These are phyloP conservation scores for Calonectria hongkongensis DNA, from an alignment of 2,329 filamentous ascomycete genomes.

Conservation along the genomic window DNA sequence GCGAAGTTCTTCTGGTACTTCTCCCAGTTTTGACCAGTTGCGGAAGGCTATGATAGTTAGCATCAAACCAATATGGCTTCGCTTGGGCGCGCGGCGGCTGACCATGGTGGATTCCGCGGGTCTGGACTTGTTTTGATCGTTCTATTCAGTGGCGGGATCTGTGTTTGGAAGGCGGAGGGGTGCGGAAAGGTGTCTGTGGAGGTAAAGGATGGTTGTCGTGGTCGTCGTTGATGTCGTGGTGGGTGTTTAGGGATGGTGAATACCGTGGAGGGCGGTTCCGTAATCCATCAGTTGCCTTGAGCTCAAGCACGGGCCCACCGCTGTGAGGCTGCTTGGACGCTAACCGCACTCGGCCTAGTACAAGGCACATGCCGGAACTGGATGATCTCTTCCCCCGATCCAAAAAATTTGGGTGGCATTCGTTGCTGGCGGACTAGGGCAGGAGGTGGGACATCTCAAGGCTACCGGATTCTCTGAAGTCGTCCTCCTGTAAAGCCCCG, in stretches of 20 bases:
- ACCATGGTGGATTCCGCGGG: conserved; percentile 65
- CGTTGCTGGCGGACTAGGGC: conserved; percentile 61
- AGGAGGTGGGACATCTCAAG: conserved; percentile 63
- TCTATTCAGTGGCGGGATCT: background rate
- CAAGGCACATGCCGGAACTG: conserved; percentile 58
- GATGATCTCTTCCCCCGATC: conserved; percentile 63
- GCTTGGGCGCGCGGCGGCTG: conserved; percentile 47
- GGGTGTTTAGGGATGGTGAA: conserved; percentile 57
- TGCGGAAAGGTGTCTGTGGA: conserved; percentile 35
- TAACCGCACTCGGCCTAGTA: conserved; percentile 53
- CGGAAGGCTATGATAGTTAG: conserved; percentile 83
- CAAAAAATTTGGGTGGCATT: conserved; percentile 63
- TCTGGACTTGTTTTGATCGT: conserved; percentile 37
- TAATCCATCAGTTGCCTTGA: conserved; percentile 65
- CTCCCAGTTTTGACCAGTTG: conserved; percentile 96
- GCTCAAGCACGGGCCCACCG: conserved; percentile 59
- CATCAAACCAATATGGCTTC: conserved; percentile 38
- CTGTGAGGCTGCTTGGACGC: conserved; percentile 48
- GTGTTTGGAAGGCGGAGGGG: conserved; percentile 1
- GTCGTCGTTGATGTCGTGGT: conserved; percentile 44
- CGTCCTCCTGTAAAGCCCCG: conserved; percentile 58
- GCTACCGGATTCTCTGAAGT: conserved; percentile 57
- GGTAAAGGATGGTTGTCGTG: conserved; percentile 36
- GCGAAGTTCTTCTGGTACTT: conserved; percentile 98
- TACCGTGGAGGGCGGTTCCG: conserved; percentile 61